Evolutionary conservation across 2,329 filamentous ascomycete genomes (phyloP), one percentile per base, ranked within the genome.

Genomic region (Trichoderma polysporum): DNA sequence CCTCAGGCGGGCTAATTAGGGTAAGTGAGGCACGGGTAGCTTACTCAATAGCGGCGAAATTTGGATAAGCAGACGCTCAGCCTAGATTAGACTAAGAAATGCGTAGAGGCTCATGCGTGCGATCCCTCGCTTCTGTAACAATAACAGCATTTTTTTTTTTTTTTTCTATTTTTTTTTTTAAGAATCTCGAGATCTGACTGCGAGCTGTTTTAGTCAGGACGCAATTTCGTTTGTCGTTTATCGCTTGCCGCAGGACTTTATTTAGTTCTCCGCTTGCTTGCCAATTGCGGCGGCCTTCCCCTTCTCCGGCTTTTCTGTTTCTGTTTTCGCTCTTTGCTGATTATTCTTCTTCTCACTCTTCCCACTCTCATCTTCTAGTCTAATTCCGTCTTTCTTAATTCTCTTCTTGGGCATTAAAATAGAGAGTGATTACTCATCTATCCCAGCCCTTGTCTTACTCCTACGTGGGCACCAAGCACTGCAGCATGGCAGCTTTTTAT

Each of bases 21-120:
- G 37, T 7, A 49, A 61, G 22, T 19, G 45, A 15, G 47, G 35
- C 49, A 29, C n/a, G 35, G 31, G n/a, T 50, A 5, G 49, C 60
- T 63, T 63, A 63, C 27, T 54, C 47, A 25, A 31, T 37, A 29
- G 60, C 29, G 39, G 39, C 58, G 41, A 19, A 61, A 33, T 54
- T 53, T 45, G 41, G 49, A 54, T 54, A 54, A 54, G 37, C 49
- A 41, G 49, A 27, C n/a, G 27, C 9, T 39, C 45, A 37, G 19
- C 19, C 35, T 61, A 13, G n/a, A 12, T 12, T 49, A 49, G 58
- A 49, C 27, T 35, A 35, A 49, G 35, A 41, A 45, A 4, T n/a
- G n/a, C 37, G 25, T 7, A 25, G 4, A 39, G n/a, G 58, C 45
- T 45, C 22, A 49, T 47, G 37, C 39, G 29, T n/a, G 41, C 57